These are phyloP conservation scores for Chytridium lagenaria DNA, from an alignment of 371 early-diverging fungal genomes.

Conservation along the genomic window DNA sequence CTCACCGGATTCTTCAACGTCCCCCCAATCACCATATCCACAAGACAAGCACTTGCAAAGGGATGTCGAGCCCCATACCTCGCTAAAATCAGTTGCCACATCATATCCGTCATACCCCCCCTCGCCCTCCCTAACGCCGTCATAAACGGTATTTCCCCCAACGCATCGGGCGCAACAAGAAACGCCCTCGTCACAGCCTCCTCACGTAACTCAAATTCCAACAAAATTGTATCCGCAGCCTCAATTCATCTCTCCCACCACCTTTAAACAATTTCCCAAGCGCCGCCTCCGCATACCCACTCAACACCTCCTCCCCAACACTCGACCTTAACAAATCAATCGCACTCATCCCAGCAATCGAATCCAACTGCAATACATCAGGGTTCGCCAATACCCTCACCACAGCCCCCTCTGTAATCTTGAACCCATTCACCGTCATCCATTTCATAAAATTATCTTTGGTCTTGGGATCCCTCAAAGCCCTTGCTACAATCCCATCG, in stretches of 20 bases:
- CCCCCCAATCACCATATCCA: conserved; percentile 38
- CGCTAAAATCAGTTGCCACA: conserved; percentile 39
- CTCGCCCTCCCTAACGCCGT: conserved; percentile 25
- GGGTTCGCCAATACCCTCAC: conserved; percentile 18
- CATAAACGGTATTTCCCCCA: conserved; percentile 31
- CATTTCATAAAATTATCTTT: conserved; percentile 14
- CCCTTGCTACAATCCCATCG: conserved; percentile 21
- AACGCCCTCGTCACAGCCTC: conserved; percentile 16
- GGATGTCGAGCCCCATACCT: conserved; percentile 32
- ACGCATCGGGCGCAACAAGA: conserved; percentile 11
- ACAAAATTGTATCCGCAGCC: conserved; percentile 18
- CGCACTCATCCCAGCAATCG: conserved; percentile 5
- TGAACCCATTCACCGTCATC: conserved; percentile 19
- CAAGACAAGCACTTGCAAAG: conserved; percentile 35
- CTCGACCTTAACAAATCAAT: background rate
- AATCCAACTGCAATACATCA: conserved; percentile 16
- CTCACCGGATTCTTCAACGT: conserved; percentile 27
- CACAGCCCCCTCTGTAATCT: conserved; percentile 18
- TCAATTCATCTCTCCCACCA: conserved; percentile 8
- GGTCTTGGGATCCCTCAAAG: conserved; percentile 23
- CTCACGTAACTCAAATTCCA: conserved; percentile 26
- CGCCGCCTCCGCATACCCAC: conserved; percentile 11
- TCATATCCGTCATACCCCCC: conserved; percentile 31
- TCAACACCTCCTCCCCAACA: background rate
- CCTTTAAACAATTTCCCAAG: conserved; percentile 17